Conservation (phyloP, 2,329 filamentous ascomycete genomes). For the Ascocoryne sarcoides region DNA sequence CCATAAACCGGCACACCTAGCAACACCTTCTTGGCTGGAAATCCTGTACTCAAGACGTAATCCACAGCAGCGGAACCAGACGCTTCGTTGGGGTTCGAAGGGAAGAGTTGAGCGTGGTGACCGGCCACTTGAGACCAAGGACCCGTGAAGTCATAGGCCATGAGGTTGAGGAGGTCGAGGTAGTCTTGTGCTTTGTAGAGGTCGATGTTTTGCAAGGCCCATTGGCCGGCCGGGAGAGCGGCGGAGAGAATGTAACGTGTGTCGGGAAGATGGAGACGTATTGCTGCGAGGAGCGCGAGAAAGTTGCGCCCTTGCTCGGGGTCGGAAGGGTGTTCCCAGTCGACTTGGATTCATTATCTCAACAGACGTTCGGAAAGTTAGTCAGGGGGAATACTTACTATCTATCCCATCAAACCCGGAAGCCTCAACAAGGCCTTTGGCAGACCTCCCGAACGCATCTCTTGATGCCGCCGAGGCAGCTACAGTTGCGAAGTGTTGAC, state of each 20-base stretch:
- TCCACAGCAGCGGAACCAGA: constrained; percentile 60
- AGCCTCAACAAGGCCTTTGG: constrained; percentile 54
- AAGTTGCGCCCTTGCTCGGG: constrained; percentile 61
- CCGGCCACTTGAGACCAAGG: constrained; percentile 59
- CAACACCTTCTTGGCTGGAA: constrained; percentile 62
- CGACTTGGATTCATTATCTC: constrained; percentile 44
- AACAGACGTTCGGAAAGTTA: neutral
- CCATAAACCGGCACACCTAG: constrained; percentile 71
- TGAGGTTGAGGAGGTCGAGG: constrained; percentile 69
- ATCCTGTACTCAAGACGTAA: constrained; percentile 56
- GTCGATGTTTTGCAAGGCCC: constrained; percentile 61
- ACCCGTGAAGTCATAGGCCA: constrained; percentile 73
- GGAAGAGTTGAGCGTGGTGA: constrained; percentile 68
- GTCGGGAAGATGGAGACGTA: constrained; percentile 59
- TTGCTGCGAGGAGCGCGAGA: constrained; percentile 54
- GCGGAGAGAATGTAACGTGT: constrained; percentile 63
- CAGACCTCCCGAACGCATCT: constrained; percentile 63
- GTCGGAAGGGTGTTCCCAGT: constrained; percentile 70
- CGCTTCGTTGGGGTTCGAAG: constrained; percentile 45
- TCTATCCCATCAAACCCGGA: constrained; percentile 70
- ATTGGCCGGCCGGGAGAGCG: constrained; percentile 59
- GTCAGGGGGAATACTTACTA: constrained; percentile 40
- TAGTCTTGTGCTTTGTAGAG: constrained; percentile 52
- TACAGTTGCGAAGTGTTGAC: constrained; percentile 58
- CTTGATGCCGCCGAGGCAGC: constrained; percentile 51